Conservation (phyloP, 73 alveolate genomes). For the Blepharisma japonicum region DNA sequence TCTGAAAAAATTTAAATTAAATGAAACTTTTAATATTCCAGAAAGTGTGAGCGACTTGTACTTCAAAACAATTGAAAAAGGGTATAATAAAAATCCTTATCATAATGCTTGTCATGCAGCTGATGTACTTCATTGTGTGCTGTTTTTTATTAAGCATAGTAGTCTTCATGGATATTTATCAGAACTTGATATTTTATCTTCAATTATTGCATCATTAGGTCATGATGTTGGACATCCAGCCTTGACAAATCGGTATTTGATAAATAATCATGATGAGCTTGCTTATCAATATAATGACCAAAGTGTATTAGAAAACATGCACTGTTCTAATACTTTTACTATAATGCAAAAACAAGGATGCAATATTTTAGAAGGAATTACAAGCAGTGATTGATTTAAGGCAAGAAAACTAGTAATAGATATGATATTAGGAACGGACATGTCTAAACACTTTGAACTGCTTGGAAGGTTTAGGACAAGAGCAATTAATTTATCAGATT, state of each 20-base stretch:
- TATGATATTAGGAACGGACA: slow-evolving; percentile 73
- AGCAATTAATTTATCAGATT: too few relatives aligned
- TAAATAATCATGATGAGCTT: slow-evolving; percentile 45
- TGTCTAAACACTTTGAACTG: slow-evolving; percentile 57
- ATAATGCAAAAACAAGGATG: slow-evolving; percentile 41
- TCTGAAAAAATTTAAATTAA: slow-evolving; percentile 31
- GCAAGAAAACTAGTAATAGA: slow-evolving; percentile 68
- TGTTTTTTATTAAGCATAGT: slow-evolving; percentile 46
- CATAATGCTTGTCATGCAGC: slow-evolving; percentile 85
- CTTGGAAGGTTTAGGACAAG: neutral
- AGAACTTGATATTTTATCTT: slow-evolving; percentile 31
- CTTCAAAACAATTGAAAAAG: slow-evolving; percentile 45
- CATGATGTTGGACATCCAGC: slow-evolving; percentile 82
- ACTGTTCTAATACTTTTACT: slow-evolving; percentile 56
- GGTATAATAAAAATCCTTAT: slow-evolving; percentile 55
- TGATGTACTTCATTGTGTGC: slow-evolving; percentile 64
- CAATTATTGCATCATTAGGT: slow-evolving; percentile 42
- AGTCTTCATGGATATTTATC: slow-evolving; percentile 35
- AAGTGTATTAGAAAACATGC: slow-evolving; percentile 71
- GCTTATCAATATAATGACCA: slow-evolving; percentile 66
- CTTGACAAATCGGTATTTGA: slow-evolving; percentile 54
- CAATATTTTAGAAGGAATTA: slow-evolving; percentile 46
- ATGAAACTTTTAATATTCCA: slow-evolving; percentile 41
- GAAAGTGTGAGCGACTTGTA: slow-evolving; percentile 48
- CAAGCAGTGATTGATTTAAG: slow-evolving; percentile 33